phyloP scores from a whole-genome alignment of 495 filamentous ascomycete species.

The Cryomyces minteri region DNA sequence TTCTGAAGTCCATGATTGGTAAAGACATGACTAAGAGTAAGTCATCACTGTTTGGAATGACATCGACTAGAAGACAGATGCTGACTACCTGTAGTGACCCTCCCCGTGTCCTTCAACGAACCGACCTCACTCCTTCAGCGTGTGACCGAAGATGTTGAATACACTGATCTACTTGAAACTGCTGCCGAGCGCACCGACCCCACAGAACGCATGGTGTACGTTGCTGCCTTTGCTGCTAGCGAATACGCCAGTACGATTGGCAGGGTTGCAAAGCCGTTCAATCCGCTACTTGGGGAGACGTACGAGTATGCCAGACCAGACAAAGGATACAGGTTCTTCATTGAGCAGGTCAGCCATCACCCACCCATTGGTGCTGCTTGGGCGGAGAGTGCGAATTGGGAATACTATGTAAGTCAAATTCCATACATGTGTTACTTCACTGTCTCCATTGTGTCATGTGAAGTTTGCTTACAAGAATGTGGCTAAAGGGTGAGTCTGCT shows the following conservation, averaged over 20 bases:
- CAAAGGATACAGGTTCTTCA: slow-evolving; percentile 93
- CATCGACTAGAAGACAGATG: not conserved
- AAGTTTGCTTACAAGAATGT: not conserved
- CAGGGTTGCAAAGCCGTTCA: slow-evolving; percentile 95
- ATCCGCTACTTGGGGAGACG: slow-evolving; percentile 87
- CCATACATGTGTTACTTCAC: not conserved
- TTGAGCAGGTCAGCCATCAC: slow-evolving; percentile 97
- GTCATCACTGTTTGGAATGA: not conserved
- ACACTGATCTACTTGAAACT: slow-evolving; percentile 78
- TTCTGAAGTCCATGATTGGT: slow-evolving; percentile 98
- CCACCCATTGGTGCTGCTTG: slow-evolving; percentile 87
- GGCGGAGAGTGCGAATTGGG: slow-evolving; percentile 87
- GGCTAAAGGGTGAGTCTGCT: slow-evolving; percentile 60
- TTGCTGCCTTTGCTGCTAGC: slow-evolving; percentile 84
- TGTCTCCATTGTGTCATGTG: not conserved
- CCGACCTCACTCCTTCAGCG: slow-evolving; percentile 93
- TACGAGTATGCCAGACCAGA: slow-evolving; percentile 93
- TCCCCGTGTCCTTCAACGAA: slow-evolving; percentile 97
- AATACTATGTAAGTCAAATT: slow-evolving; percentile 51
- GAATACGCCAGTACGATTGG: slow-evolving; percentile 95
- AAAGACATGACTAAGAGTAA: slow-evolving; percentile 93
- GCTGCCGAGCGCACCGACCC: slow-evolving; percentile 76
- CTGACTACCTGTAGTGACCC: slow-evolving; percentile 36
- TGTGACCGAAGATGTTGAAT: slow-evolving; percentile 95
- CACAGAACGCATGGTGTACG: slow-evolving; percentile 86